Evolutionary conservation across 768 basidiomycete species (phyloP).

Genomic region (Psilocybe cubensis): DNA sequence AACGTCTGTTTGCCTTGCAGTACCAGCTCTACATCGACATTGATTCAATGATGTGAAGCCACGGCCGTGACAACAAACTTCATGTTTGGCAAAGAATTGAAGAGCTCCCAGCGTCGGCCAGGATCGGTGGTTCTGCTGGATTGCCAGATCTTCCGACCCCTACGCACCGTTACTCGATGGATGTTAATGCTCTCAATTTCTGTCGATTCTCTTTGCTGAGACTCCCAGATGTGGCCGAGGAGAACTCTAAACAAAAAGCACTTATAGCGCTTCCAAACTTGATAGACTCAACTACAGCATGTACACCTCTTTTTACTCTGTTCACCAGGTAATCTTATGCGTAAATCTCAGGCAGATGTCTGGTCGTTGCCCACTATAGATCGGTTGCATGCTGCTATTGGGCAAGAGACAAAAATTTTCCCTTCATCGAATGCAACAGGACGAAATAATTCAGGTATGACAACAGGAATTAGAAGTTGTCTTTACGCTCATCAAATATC

Average conservation of each 20-base stretch:
- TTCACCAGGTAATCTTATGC: neutral
- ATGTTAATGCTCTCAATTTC: conserved; percentile 93
- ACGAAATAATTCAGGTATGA: conserved; percentile 58
- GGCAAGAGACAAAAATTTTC: conserved; percentile 50
- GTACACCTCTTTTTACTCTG: conserved; percentile 13
- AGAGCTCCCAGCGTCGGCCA: conserved; percentile 43
- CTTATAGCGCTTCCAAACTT: conserved; percentile 87
- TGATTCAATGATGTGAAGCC: conserved; percentile 44
- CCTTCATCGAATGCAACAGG: conserved; percentile 55
- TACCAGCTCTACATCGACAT: conserved; percentile 1
- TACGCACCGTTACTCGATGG: conserved; percentile 65
- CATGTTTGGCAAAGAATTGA: conserved; percentile 69
- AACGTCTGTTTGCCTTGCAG: conserved; percentile 61
- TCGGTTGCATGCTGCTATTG: conserved; percentile 85
- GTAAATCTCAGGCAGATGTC: conserved; percentile 75
- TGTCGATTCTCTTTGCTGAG: conserved; percentile 82
- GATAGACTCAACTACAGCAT: conserved; percentile 82
- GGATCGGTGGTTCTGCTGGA: conserved; percentile 62
- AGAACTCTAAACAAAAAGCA: conserved; percentile 32
- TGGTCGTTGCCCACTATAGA: conserved; percentile 75
- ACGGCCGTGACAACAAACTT: conserved; percentile 86
- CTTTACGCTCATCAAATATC: neutral
- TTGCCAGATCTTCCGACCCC: conserved; percentile 54
- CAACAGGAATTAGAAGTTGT: neutral
- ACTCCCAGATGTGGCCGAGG: conserved; percentile 7